Evolutionary conservation across 2,329 filamentous ascomycete genomes (phyloP), one percentile per base, ranked within the genome.

Genomic region (Sporothrix variecibatus): DNA sequence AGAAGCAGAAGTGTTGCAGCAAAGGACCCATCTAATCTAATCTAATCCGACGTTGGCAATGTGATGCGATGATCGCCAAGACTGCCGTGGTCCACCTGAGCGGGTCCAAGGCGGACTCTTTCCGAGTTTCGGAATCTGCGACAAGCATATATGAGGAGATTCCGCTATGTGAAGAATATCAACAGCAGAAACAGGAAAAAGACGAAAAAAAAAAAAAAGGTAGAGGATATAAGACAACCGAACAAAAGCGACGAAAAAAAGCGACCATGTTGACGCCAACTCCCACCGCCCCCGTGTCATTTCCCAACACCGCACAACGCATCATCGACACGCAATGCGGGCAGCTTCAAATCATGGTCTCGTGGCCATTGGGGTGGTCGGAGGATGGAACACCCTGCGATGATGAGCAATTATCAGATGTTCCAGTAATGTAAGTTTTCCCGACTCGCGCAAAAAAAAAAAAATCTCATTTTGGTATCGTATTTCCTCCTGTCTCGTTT

Each of bases 21-120:
- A 23, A 6, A 38, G 46, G 12, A n/a, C 28, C 67, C 53, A 71
- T 71, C 68, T 71, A 46, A 71, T 71, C 68, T 71, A 58, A 71
- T 71, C 68, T 58, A 53, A 71, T 71, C 68, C 68, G 51, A 40
- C 60, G 34, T 60, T 20, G 49, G 65, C 23, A 69, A 69, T 68
- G 8, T 6, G 28, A 31, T 49, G 23, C 43, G 43, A n/a, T 34
- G 26, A 53, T n/a, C 65, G 40, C 43, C 43, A 69, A 69, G 46
- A 69, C 34, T 38, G 20, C 31, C 11, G 58, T 20, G 31, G 58
- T 40, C 58, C 58, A 64, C 58, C 12, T 12, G 6, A 40, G 58
- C 20, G 34, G 58, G 20, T 40, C 20, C 31, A 38, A 9, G 15
- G 58, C 58, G 28, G 58, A 40, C 58, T 15, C 43, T 34, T 67